Evolutionary conservation across 495 filamentous ascomycete species (phyloP), one percentile per base, ranked within the genome.

Genomic region (Talaromyces liani): DNA sequence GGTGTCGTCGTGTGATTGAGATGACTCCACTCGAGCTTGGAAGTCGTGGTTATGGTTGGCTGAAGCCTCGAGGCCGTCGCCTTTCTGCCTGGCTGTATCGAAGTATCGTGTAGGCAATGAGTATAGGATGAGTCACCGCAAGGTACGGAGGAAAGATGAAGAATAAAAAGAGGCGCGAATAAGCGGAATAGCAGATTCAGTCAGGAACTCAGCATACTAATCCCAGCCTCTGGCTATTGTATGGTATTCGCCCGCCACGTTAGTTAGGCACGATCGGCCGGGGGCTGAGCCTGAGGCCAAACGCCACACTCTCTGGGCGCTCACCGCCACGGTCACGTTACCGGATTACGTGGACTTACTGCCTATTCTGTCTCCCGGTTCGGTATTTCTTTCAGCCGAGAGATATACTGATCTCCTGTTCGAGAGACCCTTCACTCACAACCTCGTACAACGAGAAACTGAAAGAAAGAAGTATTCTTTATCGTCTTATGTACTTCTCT

Each of bases 161-260:
- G n/a, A 20, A 34, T 58, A 25, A 49, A 25, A 29, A 55, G 25
- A 55, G 25, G 25, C 25, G 51, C 51, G 51, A 55, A 29, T 12
- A 36, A 9, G 33, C 33, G 53, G 25, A 22, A 18, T 29, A 56
- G 12, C 53, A 56, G 22, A 24, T 54, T 16, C 49, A 56, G 53
- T 56, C 53, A 56, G 53, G 27, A 33, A 18, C 18, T 41, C 58
- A 27, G 20, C 33, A 47, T 27, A 60, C 58, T 27, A 47, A 45
- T 60, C 39, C 34, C 34, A 60, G 57, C 58, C 39, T 47, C 58
- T 22, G 58, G n/a, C 31, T 45, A 60, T 34, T 59, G 29, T 49
- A 18, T 49, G 45, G 45, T 20, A 49, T 49, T 9, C 8, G 45
- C 45, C 45, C 45, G 45, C 45, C 45, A 49, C 45, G 45, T 55